Conservation (phyloP, 305 asterid species). For the Fraxinus nigra region DNA sequence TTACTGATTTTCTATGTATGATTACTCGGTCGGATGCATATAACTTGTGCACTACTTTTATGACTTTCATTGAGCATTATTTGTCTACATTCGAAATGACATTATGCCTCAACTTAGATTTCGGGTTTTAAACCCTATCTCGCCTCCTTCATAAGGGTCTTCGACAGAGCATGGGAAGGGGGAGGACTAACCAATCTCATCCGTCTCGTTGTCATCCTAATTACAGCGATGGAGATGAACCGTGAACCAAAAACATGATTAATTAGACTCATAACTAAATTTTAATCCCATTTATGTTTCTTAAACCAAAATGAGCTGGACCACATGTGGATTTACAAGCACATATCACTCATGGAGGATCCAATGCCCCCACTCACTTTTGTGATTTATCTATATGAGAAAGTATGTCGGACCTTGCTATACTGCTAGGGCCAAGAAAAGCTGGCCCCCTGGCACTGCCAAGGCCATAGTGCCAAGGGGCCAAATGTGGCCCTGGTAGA, state of each 20-base stretch:
- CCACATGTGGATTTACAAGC: background rate
- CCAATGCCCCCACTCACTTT: background rate
- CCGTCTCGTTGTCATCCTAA: background rate
- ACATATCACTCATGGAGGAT: background rate
- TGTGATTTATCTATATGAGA: background rate
- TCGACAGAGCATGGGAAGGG: background rate
- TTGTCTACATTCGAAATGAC: background rate
- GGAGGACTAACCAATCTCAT: background rate
- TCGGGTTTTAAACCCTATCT: background rate
- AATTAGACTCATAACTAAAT: background rate
- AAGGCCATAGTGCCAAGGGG: too few species aligned
- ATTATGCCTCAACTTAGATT: background rate
- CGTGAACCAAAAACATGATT: background rate
- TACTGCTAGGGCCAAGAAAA: too few species aligned
- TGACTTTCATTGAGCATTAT: background rate
- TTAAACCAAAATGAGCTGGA: background rate
- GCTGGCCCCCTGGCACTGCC: too few species aligned
- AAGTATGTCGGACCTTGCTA: too few species aligned
- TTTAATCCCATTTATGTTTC: background rate
- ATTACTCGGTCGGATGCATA: conserved; percentile 9
- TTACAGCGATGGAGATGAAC: background rate
- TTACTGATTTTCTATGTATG: background rate
- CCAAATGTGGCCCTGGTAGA: too few species aligned
- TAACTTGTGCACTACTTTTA: conserved; percentile 8
- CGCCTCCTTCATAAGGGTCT: background rate